Base-by-base conservation (phyloP, 805 yeast species). In the Wickerhamiella parazyma region DNA sequence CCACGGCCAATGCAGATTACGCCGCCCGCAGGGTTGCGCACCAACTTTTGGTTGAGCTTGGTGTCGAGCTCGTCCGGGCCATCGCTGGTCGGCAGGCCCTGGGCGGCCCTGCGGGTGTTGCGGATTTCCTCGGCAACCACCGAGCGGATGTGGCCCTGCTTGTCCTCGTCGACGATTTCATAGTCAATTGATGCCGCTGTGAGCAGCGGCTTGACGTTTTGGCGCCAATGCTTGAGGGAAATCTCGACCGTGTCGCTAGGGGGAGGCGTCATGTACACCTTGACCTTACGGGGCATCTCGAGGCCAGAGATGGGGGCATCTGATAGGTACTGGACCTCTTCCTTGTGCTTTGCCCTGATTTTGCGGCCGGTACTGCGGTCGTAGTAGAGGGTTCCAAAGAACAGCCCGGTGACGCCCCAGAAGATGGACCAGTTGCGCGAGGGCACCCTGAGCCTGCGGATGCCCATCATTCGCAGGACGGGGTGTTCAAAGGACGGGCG, bases 1-100 rank as follows among this genome's bases (percentile, higher is more conserved):
- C 98, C 98, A 59, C 99, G 72, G 4, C 99, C 99, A 20, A 91
- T 65, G 58, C 95, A 83, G 17, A 91, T 71, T 10, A 86, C 79
- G 36, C 97, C 98, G 20, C 96, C 96, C 7, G 73, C 55, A 6
- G 51, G 49, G 49, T 72, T 73, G 26, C 65, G 56, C 7, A 63
- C 67, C 20, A 62, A 57, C 39, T 68, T 59, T 10, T 54, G 41
- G 18, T 51, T 56, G 20, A 56, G 47, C 31, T 47, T 49, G 36
- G 60, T 61, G n/a, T 59, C 59, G 24, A 60, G 61, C 12, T 55
- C 58, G 21, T 53, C 58, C 9, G 44, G 40, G 4, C 31, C 29
- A n/a, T 36, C 21, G 56, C 46, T 47, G 6, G 38, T 38, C 59
- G 60, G 56, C 22, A 54, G 46, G 8, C 61, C 60, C 28, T 45